Percentiles rank a stretch among this genome's conserved stretches.
phyloP scores from a whole-genome alignment of 805 yeast genomes.

The Diddensiella santjacobensis region DNA sequence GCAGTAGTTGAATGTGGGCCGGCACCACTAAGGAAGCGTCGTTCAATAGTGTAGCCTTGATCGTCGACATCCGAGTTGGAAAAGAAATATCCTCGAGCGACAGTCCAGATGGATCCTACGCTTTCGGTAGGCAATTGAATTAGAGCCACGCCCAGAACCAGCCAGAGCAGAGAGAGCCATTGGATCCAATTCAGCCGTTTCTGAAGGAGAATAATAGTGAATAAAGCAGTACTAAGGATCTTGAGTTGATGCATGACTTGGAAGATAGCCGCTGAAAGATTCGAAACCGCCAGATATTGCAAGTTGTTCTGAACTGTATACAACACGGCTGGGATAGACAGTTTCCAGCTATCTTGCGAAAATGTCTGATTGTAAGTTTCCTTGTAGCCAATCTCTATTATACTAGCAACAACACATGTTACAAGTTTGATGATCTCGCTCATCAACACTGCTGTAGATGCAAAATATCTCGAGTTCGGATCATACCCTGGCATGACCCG shows the following conservation, averaged over 20 bases:
- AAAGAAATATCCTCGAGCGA: background rate
- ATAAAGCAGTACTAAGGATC: conserved; percentile 40
- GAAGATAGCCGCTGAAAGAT: conserved; percentile 39
- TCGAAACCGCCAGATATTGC: conserved; percentile 39
- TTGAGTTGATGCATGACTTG: conserved; percentile 42
- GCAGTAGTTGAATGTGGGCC: conserved; percentile 17
- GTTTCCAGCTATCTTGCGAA: conserved; percentile 36
- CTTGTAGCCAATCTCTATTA: conserved; percentile 4
- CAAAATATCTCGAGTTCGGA: conserved; percentile 28
- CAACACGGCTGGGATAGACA: conserved; percentile 38
- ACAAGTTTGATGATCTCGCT: conserved; percentile 36
- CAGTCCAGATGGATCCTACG: conserved; percentile 4
- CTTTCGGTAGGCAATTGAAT: conserved; percentile 35
- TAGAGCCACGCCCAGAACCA: conserved; percentile 38
- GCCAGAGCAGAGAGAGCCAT: conserved; percentile 35
- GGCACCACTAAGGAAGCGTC: conserved; percentile 8
- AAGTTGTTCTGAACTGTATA: conserved; percentile 38
- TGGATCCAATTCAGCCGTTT: conserved; percentile 31
- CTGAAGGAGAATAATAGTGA: conserved; percentile 35
- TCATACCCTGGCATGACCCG: conserved; percentile 36
- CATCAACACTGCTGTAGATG: conserved; percentile 39
- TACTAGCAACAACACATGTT: conserved; percentile 22
- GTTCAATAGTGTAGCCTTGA: background rate
- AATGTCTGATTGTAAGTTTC: conserved; percentile 27
- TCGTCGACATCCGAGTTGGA: background rate